Evolutionary conservation across 768 basidiomycete species (phyloP).

Genomic region (Leccinellum albellum): DNA sequence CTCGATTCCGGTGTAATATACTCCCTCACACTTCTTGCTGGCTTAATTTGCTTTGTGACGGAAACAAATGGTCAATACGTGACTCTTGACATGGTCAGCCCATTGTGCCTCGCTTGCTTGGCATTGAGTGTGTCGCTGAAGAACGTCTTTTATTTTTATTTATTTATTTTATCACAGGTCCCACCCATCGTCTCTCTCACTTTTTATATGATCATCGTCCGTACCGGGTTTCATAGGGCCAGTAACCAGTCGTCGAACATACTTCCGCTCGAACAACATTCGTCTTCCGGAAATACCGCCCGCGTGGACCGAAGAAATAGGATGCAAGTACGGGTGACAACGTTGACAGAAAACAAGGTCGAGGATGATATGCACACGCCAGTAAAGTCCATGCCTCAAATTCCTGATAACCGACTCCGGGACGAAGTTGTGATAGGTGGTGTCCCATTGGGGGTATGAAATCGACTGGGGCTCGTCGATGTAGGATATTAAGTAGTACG

Average conservation of each 20-base stretch:
- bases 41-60: constrained; percentile 28
- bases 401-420: background rate
- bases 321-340: constrained; percentile 4
- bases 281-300: background rate
- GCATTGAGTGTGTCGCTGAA: background rate
- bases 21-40: constrained; percentile 32
- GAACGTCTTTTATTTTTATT: background rate
- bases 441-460: background rate
- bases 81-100: constrained; percentile 34
- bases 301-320: background rate
- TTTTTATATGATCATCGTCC: constrained; percentile 42
- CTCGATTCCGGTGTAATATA: constrained; percentile 40
- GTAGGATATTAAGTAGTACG: background rate
- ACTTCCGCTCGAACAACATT: background rate
- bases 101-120: background rate
- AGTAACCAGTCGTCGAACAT: background rate
- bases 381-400: no score
- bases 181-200: constrained; percentile 40
- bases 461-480: background rate
- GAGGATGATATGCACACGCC: background rate
- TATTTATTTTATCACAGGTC: constrained; percentile 16
- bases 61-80: constrained; percentile 32
- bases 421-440: background rate
- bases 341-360: background rate
- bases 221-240: constrained; percentile 24